Evolutionary conservation across 768 basidiomycete genomes (phyloP), one percentile per base, ranked within the genome.

Genomic region (Lactarius trivialis): DNA sequence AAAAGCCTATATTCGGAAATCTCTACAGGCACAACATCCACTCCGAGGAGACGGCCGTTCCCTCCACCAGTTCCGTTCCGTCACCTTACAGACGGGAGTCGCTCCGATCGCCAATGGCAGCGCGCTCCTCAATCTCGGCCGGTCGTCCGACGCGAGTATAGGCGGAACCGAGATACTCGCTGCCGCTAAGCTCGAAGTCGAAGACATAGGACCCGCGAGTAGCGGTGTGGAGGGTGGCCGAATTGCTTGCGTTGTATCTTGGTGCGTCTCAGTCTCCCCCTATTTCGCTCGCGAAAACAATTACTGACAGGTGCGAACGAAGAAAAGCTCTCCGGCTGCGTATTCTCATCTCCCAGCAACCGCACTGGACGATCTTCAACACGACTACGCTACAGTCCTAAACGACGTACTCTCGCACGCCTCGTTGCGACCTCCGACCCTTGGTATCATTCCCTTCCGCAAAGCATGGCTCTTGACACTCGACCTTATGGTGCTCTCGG

Each of bases 61-160:
- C 7, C 76, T 88, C 0, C 72, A 78, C 37, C 86, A 89, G 65
- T 93, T 82, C 68, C 80, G 93, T 32, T 74, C 81, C 0, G 79
- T 94, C 24, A 76, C 82, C 8, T 81, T 95, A 32, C 86, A 91
- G 73, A 90, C 89, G 0, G 89, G 88, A 24, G 81, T 89, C 1
- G 84, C 85, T 17, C 89, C 91, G 6, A 80, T 91, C 6, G 88
- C 92, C 21, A 93, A 94, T 63, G 93, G 93, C 7, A 93, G 91
- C 65, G 90, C 90, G 6, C 81, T 82, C 26, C 75, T 93, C 8
- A 82, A 77, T 65, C 81, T 93, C n/a, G 92, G 91, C 1, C 76
- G 78, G 65, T 76, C 75, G 62, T 74, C 79, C 28, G 76, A 76
- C 50, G 78, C 81, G 49, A 81, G 80, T 11, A 82, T 81, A 7